Evolutionary conservation across 805 yeast genomes (phyloP), one percentile per base, ranked within the genome.

Genomic region (Lipomyces kockii): DNA sequence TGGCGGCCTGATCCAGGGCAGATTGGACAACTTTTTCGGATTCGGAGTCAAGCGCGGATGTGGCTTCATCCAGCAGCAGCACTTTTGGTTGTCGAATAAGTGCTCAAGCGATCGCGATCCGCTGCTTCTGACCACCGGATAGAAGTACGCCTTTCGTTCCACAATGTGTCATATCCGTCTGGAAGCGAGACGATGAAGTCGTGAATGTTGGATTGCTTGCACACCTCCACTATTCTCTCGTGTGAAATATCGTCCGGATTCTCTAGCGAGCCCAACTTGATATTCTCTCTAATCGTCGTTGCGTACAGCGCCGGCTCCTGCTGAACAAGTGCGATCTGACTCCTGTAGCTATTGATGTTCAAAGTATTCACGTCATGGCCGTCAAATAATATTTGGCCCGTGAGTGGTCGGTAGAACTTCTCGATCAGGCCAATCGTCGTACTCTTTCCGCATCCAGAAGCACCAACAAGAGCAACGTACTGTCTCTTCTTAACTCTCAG

Each of bases 401-500:
- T 67, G 17, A 77, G 76, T 1, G 89, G 87, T 67, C 85, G 86
- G 74, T 87, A 87, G 73, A 85, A 86, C 60, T 89, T 77, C 69
- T 87, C 79, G 43, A 87, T 77, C 29, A 87, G 76, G 71, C 86
- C 88, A 2, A 87, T 80, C 7, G 87, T 81, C 0, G 75, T 73
- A 61, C 73, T 68, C 60, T 4, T 81, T 76, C 54, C 92, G 29
- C 77, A 74, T 11, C 97, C 27, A 90, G 88, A 2, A 94, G 96
- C 88, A 0, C 97, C 97, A n/a, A 92, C 97, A 72, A 92, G 85
- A 12, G 97, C 97, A 49, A 92, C 93, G 73, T 89, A 91, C 73
- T 87, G 78, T 7, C 97, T 97, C 3, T 93, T 89, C 6, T 92
- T 91, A 85, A 75, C 67, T 6, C 55, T 60, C 35, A 76, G 66